These are phyloP conservation scores for Kwoniella shandongensis DNA, from an alignment of 768 basidiomycete species.

Conservation along the genomic window DNA sequence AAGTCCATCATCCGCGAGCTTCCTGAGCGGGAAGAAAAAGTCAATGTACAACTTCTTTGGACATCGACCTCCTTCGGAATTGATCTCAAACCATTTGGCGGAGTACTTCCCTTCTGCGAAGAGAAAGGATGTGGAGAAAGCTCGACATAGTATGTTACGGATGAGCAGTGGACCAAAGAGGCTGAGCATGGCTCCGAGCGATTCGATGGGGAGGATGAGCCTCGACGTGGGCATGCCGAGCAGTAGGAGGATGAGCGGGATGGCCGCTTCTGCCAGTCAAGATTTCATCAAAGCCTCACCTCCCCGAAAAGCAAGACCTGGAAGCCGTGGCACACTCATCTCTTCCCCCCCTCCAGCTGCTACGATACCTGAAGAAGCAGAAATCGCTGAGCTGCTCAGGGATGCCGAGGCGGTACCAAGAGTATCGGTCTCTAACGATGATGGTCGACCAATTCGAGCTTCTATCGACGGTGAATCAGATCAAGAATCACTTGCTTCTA, in stretches of 20 bases:
- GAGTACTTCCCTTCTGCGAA: conserved; percentile 95
- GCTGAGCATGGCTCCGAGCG: conserved; percentile 31
- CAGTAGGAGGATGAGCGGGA: too few relatives aligned
- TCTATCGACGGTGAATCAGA: conserved; percentile 41
- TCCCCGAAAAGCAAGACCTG: conserved; percentile 26
- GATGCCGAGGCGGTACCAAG: conserved; percentile 33
- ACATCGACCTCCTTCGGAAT: conserved; percentile 93
- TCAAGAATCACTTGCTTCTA: conserved; percentile 22
- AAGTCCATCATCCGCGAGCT: conserved; percentile 51
- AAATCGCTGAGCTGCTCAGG: conserved; percentile 4
- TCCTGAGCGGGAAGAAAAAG: conserved; percentile 50
- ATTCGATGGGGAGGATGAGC: conserved; percentile 14
- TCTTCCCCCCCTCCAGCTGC: conserved; percentile 35
- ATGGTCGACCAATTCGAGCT: conserved; percentile 24
- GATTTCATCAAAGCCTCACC: conserved; percentile 26
- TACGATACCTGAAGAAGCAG: conserved; percentile 47
- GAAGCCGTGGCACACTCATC: conserved; percentile 20
- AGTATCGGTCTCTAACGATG: conserved; percentile 48
- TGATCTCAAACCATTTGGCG: conserved; percentile 88
- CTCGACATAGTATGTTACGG: conserved; percentile 83
- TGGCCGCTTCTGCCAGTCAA: not conserved
- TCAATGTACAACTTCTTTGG: conserved; percentile 82
- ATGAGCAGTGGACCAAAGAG: conserved; percentile 52
- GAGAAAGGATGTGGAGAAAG: conserved; percentile 83
- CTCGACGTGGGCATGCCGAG: conserved; percentile 2